Conservation (phyloP, 257 asterid genomes). For the Thymus quinquecostatus region DNA sequence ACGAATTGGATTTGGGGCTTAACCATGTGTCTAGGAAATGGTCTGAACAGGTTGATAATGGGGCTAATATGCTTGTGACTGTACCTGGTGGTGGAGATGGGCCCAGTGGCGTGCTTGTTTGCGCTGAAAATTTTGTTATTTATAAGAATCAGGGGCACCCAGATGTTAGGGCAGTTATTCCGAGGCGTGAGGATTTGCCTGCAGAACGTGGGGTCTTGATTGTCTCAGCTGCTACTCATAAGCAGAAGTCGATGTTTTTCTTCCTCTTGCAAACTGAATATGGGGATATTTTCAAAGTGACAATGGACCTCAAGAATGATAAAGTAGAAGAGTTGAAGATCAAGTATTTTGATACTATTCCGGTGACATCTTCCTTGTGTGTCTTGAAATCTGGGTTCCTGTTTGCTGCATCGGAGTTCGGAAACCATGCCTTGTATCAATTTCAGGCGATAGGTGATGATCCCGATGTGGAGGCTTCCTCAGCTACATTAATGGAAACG, state of each 20-base stretch:
- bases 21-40: conserved; percentile 98
- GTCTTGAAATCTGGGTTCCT: conserved; percentile 96
- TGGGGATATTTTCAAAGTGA: conserved; percentile 91
- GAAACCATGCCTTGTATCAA: conserved; percentile 95
- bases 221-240: conserved; percentile 94
- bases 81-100: conserved; percentile 99
- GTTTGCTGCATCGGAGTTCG: conserved; percentile 98
- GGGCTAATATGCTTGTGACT: conserved; percentile 95
- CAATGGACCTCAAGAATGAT: conserved; percentile 82
- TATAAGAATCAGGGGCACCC: conserved; percentile 97
- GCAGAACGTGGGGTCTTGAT: conserved; percentile 97
- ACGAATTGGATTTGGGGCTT: conserved; percentile 95
- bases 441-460: conserved; percentile 97
- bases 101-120: conserved; percentile 98
- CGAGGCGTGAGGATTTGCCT: conserved; percentile 92
- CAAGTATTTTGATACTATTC: conserved; percentile 94
- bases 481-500: conserved; percentile 92
- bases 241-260: conserved; percentile 97
- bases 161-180: conserved; percentile 94
- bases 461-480: conserved; percentile 94
- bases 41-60: conserved; percentile 96
- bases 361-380: conserved; percentile 89
- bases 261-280: conserved; percentile 97
- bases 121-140: conserved; percentile 95
- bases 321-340: conserved; percentile 88